Conservation (phyloP, 768 basidiomycete species). For the Hygrophorus pudorinus region DNA sequence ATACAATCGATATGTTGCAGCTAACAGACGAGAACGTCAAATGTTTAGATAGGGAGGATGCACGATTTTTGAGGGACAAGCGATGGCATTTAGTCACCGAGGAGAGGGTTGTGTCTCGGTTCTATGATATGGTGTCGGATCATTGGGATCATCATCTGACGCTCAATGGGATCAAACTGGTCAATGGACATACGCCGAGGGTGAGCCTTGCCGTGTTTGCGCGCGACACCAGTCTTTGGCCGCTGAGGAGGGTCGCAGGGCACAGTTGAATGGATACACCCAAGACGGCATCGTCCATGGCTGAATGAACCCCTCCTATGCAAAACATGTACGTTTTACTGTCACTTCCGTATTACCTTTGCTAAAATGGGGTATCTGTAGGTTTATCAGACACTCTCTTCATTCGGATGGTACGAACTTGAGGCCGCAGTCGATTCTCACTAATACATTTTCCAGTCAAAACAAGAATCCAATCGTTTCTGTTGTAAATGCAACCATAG, state of each 20-base stretch:
- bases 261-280: slow-evolving; percentile 1
- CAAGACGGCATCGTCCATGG: slow-evolving; percentile 3
- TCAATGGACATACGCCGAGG: background rate
- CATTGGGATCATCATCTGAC: slow-evolving; percentile 20
- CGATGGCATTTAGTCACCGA: slow-evolving; percentile 28
- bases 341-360: no score
- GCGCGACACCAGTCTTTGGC: background rate
- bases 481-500: no score
- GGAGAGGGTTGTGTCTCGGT: slow-evolving; percentile 14
- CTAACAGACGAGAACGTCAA: slow-evolving; percentile 23
- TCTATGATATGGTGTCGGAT: slow-evolving; percentile 16
- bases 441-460: no score
- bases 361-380: no score
- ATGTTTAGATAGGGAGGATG: slow-evolving; percentile 14
- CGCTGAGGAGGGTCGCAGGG: background rate
- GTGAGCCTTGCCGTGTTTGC: background rate
- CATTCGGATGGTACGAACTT: no score
- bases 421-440: no score
- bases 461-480: no score
- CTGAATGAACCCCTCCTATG: background rate
- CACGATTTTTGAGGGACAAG: slow-evolving; percentile 18
- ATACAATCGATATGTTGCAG: slow-evolving; percentile 36
- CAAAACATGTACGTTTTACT: no score
- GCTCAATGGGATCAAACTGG: background rate
- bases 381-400: no score